These are phyloP conservation scores for Monosporascus sp. DNA, from an alignment of 2,329 filamentous ascomycete species.

Conservation along the genomic window DNA sequence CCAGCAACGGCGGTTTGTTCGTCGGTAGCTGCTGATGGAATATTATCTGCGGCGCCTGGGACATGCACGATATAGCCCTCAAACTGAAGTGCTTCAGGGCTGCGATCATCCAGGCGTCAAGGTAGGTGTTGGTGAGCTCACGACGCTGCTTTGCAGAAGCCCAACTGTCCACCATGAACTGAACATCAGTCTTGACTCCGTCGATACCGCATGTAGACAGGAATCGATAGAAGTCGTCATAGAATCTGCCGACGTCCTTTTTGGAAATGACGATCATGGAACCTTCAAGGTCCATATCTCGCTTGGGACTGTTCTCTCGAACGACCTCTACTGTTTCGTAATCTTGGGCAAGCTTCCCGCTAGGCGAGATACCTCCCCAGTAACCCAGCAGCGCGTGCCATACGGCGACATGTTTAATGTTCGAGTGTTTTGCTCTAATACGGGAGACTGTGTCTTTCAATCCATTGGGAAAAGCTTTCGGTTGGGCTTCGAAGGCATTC, in stretches of 20 bases:
- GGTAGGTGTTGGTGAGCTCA: conserved; percentile 67
- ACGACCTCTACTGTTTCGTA: conserved; percentile 69
- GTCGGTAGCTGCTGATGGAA: conserved; percentile 77
- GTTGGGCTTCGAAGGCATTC: conserved; percentile 82
- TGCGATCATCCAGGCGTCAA: conserved; percentile 79
- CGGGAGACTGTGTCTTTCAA: conserved; percentile 64
- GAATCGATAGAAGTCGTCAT: conserved; percentile 87
- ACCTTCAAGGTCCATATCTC: conserved; percentile 48
- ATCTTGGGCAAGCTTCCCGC: conserved; percentile 65
- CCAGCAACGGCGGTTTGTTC: conserved; percentile 66
- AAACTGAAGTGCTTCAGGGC: conserved; percentile 72
- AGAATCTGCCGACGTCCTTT: conserved; percentile 70
- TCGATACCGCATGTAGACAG: conserved; percentile 70
- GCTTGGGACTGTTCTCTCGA: conserved; percentile 40
- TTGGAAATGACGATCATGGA: conserved; percentile 69
- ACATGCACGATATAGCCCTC: conserved; percentile 90
- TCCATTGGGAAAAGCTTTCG: conserved; percentile 71
- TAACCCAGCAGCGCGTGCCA: conserved; percentile 90
- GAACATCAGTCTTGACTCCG: conserved; percentile 87
- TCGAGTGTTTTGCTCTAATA: conserved; percentile 64
- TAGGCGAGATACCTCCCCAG: conserved; percentile 81
- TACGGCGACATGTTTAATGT: conserved; percentile 78
- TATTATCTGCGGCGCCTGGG: conserved; percentile 76
- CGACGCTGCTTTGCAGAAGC: conserved; percentile 63
- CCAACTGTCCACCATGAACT: conserved; percentile 81